Base-by-base conservation (phyloP, 495 filamentous ascomycete genomes). In the Aspergillus nanangensis region DNA sequence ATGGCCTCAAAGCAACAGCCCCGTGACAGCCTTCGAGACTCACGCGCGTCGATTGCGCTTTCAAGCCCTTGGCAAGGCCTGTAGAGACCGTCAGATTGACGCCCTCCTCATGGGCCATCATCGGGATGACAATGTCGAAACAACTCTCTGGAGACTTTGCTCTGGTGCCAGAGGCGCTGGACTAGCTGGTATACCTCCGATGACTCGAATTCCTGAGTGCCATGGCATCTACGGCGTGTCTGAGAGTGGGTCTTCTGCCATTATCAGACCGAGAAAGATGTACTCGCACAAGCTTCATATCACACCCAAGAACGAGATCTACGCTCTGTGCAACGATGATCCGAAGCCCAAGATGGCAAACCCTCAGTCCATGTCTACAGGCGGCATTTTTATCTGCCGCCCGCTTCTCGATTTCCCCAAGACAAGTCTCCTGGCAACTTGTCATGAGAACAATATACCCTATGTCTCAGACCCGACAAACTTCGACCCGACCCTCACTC, bases 401-500 rank as follows among this genome's bases (percentile, higher is more conserved):
- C 93, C 93, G 5, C 70, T 98, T 21, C 69, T 97, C 24, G 47
- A 53, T 3, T 89, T 92, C 53, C 67, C 69, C 38, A 98, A 98
- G 58, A 69, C 77, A 14, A 67, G 79, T 8, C 69, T 97, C 7
- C 70, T 86, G 1, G 79, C 78, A 1, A 95, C 90, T 2, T 95
- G 91, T 58, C 49, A 78, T 18, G 70, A 77, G 38, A 74, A 81
- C 43, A 52, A 68, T 1, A 68, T 93, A 18, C 68, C 70, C 2
- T 97, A 86, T 82, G 86, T 86, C 52, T 86, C 91, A 47, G 93
- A 98, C 56, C 67, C 72, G 38, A 95, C 90, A n/a, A 98, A 98
- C 56, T 61, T 76, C 29, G 87, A 95, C 58, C 75, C 71, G 15
- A 90, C 84, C 2, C 65, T 88, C 25, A 95, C 93, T 0, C 66